phyloP scores from a whole-genome alignment of 495 filamentous ascomycete genomes.

The Penicillium fimorum region DNA sequence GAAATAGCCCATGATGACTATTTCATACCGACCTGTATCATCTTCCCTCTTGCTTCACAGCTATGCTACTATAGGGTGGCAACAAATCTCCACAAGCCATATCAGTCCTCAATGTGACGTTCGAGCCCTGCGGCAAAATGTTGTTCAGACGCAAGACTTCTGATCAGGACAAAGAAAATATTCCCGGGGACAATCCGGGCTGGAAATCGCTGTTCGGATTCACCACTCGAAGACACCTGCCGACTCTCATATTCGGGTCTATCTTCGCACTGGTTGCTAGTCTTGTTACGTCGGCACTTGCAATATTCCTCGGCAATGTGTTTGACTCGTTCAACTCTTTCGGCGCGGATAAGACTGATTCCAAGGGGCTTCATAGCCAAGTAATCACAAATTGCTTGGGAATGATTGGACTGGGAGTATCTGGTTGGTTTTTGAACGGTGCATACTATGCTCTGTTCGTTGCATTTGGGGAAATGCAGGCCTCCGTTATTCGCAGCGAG shows the following conservation, averaged over 20 bases:
- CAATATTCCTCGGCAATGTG: conserved; percentile 71
- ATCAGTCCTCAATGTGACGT: neutral
- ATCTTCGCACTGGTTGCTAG: conserved; percentile 60
- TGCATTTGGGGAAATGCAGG: conserved; percentile 78
- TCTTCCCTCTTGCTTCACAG: neutral
- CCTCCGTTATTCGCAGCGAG: conserved; percentile 56
- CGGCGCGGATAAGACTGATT: conserved; percentile 53
- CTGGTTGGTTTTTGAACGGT: conserved; percentile 63
- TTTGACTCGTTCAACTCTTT: conserved; percentile 71
- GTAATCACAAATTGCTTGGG: conserved; percentile 57
- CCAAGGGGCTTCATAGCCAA: conserved; percentile 50
- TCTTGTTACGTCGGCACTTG: conserved; percentile 58
- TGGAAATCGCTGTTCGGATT: conserved; percentile 69
- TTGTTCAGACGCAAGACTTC: conserved; percentile 1
- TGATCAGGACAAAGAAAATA: neutral
- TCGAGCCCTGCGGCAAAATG: neutral
- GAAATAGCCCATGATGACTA: neutral
- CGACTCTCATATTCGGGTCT: conserved; percentile 50
- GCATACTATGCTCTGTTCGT: conserved; percentile 68
- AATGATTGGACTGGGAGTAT: conserved; percentile 59
- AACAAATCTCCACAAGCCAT: neutral
- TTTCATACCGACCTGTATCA: neutral
- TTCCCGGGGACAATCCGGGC: conserved; percentile 19
- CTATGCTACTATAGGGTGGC: neutral
- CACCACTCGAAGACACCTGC: conserved; percentile 60